phyloP scores from a whole-genome alignment of 768 basidiomycete species.

The Termitomyces sp. region DNA sequence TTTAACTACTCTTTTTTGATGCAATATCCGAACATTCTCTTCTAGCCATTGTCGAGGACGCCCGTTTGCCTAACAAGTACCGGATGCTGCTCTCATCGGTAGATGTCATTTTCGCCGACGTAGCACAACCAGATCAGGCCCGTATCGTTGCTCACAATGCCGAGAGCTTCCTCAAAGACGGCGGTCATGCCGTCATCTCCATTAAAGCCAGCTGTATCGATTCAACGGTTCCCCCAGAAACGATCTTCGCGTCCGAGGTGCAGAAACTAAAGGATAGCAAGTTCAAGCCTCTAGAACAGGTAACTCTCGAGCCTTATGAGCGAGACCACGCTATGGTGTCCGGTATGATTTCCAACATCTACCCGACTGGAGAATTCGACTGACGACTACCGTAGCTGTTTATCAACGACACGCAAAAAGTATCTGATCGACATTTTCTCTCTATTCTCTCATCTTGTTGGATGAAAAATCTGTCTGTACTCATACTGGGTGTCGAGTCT shows the following conservation, averaged over 20 bases:
- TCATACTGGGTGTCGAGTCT: conserved; percentile 2
- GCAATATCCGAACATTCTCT: background rate
- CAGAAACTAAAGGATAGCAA: conserved; percentile 70
- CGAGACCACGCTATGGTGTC: conserved; percentile 90
- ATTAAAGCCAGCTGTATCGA: conserved; percentile 99
- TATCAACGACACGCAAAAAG: conserved; percentile 25
- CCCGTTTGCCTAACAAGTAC: conserved; percentile 94
- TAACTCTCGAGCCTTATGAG: conserved; percentile 92
- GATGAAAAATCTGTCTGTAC: conserved; percentile 11
- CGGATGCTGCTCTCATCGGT: conserved; percentile 95
- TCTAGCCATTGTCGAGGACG: conserved; percentile 93
- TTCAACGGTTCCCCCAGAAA: conserved; percentile 87
- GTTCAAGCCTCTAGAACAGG: conserved; percentile 94
- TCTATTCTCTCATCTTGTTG: conserved; percentile 4
- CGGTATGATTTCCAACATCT: conserved; percentile 41
- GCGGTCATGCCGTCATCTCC: conserved; percentile 90
- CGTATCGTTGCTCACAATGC: conserved; percentile 94
- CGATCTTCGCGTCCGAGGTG: conserved; percentile 87
- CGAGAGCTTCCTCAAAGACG: conserved; percentile 92
- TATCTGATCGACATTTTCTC: conserved; percentile 10
- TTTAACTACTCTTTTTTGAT: background rate
- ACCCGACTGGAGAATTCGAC: background rate
- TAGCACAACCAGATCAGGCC: conserved; percentile 98
- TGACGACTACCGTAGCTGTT: conserved; percentile 15
- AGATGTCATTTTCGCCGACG: conserved; percentile 97